Percentiles rank a stretch among this genome's conserved stretches.
Evolutionary conservation across 2,329 filamentous ascomycete genomes (phyloP).

Genomic region (Conoideocrella luteorostrata): DNA sequence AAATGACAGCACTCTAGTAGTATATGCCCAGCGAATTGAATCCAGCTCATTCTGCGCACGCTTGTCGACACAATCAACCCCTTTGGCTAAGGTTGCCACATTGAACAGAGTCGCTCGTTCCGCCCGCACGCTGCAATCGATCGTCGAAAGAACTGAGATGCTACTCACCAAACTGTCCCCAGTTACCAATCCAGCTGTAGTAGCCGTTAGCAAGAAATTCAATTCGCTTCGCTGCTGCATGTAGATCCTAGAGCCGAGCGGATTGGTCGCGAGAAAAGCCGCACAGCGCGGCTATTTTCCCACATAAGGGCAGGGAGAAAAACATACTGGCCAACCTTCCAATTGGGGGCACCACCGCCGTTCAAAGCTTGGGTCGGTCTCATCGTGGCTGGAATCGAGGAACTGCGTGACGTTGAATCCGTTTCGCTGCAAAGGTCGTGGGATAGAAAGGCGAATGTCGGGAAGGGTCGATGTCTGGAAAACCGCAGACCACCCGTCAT

Average conservation of each 20-base stretch:
- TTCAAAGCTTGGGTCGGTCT: conserved; percentile 34
- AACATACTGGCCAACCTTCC: conserved; percentile 29
- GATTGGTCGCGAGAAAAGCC: conserved; percentile 25
- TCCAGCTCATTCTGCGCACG: background rate
- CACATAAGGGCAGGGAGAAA: background rate
- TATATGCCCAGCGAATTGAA: background rate
- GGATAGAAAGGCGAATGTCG: conserved; percentile 7
- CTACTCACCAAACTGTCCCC: conserved; percentile 68
- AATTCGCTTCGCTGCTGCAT: too few relatives aligned
- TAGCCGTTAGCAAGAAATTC: conserved; percentile 17
- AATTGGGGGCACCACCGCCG: conserved; percentile 26
- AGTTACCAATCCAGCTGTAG: conserved; percentile 64
- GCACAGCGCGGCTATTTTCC: conserved; percentile 15
- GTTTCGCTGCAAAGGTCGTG: conserved; percentile 21
- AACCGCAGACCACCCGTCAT: conserved; percentile 17
- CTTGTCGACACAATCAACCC: background rate
- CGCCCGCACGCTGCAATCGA: background rate
- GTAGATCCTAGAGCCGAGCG: too few relatives aligned
- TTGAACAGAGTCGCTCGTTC: background rate
- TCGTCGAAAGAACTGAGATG: conserved; percentile 3
- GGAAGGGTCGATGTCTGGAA: conserved; percentile 17
- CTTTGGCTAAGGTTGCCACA: background rate
- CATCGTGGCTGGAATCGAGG: conserved; percentile 27
- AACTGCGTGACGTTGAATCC: conserved; percentile 17
- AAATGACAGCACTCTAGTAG: background rate